Base-by-base conservation (phyloP, 169 alveolate genomes). In the Plasmodium yoelii region DNA sequence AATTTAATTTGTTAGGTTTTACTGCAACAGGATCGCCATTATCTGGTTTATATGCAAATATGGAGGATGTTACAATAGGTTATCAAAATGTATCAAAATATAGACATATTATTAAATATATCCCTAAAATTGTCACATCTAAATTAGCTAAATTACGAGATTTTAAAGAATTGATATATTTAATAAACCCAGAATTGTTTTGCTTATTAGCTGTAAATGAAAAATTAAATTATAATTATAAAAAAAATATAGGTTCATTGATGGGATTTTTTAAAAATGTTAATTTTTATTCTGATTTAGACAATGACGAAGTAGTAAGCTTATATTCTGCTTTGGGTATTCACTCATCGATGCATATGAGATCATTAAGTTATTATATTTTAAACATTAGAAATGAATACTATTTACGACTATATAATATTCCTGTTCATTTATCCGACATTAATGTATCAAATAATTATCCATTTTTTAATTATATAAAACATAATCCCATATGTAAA, bases 371-470 rank as follows among this genome's bases (percentile, higher is more conserved):
- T 42, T 84, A 84, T 51, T 84, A 68, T 60, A 7, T 84, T 24
- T 69, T 84, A 73, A 84, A 84, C 47, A 19, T 84, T 49, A 84
- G 91, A 59, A 70, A 84, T 69, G 91, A 84, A 64, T 84, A 69
- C 44, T 69, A 44, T 64, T 39, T 56, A 19, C 84, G 91, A 5
- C 24, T 65, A 6, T 84, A 28, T 69, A 69, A n/a, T 15, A 47
- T 84, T 9, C 91, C 91, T 1, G 84, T 26, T 12, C 68, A 84
- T 57, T 59, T 84, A 39, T 84, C 91, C 5, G 44, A 68, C 18
- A 84, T 84, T 44, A 84, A 84, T 51, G 68, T 84, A 10, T 84
- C 91, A 5, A 57, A 84, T 19, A 84, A 84, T 56, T 53, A 34
- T 46, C 57, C 64, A 13, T 69, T 84, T 61, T 57, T 84, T 70